These are phyloP conservation scores for Suhomyces sp. DNA, from an alignment of 805 yeast species.

Conservation along the genomic window DNA sequence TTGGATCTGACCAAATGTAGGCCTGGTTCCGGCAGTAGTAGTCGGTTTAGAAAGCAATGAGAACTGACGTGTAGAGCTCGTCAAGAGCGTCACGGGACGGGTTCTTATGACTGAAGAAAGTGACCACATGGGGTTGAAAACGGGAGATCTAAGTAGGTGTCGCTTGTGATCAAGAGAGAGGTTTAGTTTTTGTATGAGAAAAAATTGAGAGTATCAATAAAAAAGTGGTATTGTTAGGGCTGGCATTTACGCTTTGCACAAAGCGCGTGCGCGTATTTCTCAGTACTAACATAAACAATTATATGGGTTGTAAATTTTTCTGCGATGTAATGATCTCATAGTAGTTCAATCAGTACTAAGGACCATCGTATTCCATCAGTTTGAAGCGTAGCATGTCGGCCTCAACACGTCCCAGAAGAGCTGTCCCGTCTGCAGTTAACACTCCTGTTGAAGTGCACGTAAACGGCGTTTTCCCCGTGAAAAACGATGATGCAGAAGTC, in stretches of 20 bases:
- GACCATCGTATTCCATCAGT: not conserved
- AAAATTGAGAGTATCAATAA: no score
- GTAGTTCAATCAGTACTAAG: not conserved
- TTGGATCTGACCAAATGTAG: conserved; percentile 1
- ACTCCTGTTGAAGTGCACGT: conserved; percentile 46
- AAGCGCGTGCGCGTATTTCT: conserved; percentile 5
- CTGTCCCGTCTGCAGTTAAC: conserved; percentile 44
- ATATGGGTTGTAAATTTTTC: no score
- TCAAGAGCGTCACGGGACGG: conserved; percentile 1
- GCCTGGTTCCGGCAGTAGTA: conserved; percentile 6
- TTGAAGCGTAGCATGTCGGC: conserved; percentile 19
- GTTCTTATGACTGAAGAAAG: conserved; percentile 7
- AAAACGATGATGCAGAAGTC: conserved; percentile 45
- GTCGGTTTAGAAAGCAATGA: conserved; percentile 14
- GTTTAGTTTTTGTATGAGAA: no score
- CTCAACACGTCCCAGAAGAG: conserved; percentile 43
- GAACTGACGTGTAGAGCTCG: conserved; percentile 11
- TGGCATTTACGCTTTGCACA: no score
- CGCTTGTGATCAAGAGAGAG: no score
- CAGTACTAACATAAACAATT: conserved; percentile 7
- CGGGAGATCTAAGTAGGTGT: no score
- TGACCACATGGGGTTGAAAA: no score
- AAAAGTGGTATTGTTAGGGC: no score
- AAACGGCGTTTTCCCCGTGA: conserved; percentile 25
- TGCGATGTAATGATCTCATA: no score